These are phyloP conservation scores for Apiotrichum veenhuisii DNA, from an alignment of 1,284 basidiomycete species.

Conservation along the genomic window DNA sequence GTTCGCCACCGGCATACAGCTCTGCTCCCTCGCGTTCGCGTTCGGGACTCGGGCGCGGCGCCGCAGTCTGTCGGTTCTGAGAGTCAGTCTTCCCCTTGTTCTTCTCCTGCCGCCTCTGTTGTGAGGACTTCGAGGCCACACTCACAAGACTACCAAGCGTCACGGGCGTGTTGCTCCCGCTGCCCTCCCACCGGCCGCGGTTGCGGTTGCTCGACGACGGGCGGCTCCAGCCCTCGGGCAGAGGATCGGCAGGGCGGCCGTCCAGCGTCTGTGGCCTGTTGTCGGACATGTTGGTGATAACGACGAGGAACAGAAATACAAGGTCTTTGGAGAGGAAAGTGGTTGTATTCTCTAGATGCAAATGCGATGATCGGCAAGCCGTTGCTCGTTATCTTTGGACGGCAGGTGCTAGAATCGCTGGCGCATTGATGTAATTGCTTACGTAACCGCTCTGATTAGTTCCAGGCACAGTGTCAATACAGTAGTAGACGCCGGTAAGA, in stretches of 20 bases:
- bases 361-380: neutral
- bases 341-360: too few relatives aligned
- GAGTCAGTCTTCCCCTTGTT: neutral
- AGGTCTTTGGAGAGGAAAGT: too few relatives aligned
- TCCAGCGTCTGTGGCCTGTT: slow-evolving; percentile 27
- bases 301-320: too few relatives aligned
- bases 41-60: slow-evolving; percentile 27
- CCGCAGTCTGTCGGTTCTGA: slow-evolving; percentile 34
- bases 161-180: slow-evolving; percentile 16
- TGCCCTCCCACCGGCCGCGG: neutral
- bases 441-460: too few relatives aligned
- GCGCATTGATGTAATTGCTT: too few relatives aligned
- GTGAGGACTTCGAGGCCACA: neutral
- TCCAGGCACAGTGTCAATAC: too few relatives aligned
- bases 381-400: too few relatives aligned
- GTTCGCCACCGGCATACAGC: slow-evolving; percentile 70
- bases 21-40: slow-evolving; percentile 49
- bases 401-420: too few relatives aligned
- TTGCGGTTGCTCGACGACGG: neutral
- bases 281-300: neutral
- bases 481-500: neutral
- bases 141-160: slow-evolving; percentile 25
- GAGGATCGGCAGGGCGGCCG: slow-evolving; percentile 27
- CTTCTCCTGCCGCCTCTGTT: neutral
- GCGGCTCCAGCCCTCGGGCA: slow-evolving; percentile 44